These are phyloP conservation scores for Apiotrichum brassicae DNA, from an alignment of 1,284 basidiomycete genomes.

Conservation along the genomic window DNA sequence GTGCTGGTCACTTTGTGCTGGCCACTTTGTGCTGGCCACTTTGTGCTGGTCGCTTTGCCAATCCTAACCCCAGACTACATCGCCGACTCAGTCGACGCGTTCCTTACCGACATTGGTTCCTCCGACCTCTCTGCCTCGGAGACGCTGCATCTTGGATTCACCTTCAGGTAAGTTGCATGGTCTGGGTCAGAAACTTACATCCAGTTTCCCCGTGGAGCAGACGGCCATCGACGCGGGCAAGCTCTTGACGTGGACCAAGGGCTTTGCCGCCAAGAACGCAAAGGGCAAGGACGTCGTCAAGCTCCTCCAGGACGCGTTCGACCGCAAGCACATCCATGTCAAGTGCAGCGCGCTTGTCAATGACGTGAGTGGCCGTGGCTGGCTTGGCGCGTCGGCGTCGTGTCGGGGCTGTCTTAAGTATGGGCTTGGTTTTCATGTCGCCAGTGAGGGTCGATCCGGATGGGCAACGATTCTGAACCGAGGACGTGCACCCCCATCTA, in stretches of 20 bases:
- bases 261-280: slow-evolving; percentile 84
- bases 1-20: too few relatives aligned
- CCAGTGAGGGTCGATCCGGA: too few relatives aligned
- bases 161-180: slow-evolving; percentile 58
- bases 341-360: slow-evolving; percentile 92
- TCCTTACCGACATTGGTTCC: slow-evolving; percentile 66
- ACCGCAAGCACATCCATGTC: slow-evolving; percentile 89
- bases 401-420: too few relatives aligned
- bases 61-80: slow-evolving; percentile 72
- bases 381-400: too few relatives aligned
- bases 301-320: slow-evolving; percentile 86
- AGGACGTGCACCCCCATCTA: too few relatives aligned
- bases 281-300: slow-evolving; percentile 87
- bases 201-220: slow-evolving; percentile 89
- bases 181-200: not conserved
- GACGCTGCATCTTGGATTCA: slow-evolving; percentile 76
- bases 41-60: too few relatives aligned
- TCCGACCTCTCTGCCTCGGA: slow-evolving; percentile 39
- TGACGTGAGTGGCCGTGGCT: slow-evolving; percentile 70
- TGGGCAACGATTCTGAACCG: too few relatives aligned
- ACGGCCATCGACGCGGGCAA: slow-evolving; percentile 83
- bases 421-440: too few relatives aligned
- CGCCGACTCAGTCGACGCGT: slow-evolving; percentile 89
- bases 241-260: slow-evolving; percentile 95
- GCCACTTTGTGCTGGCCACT: too few relatives aligned